Conservation (phyloP, 345 rosid species). For the Iberis pinnata region DNA sequence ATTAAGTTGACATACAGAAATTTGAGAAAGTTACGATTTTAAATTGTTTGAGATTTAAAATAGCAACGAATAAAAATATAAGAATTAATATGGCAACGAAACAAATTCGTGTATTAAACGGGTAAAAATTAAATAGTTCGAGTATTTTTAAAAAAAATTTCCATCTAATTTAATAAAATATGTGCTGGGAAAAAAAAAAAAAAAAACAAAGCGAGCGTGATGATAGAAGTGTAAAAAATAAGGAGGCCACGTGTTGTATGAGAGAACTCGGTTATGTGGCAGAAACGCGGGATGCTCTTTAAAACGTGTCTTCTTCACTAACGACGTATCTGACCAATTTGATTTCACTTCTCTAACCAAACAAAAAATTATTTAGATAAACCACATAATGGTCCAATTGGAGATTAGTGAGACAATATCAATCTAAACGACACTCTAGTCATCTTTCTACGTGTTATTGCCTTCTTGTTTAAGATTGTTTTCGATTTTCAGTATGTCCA, state of each 20-base stretch:
- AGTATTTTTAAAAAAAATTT: too few relatives aligned
- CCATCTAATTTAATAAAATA: too few relatives aligned
- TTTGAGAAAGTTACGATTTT: too few relatives aligned
- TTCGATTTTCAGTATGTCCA: slow-evolving; percentile 13
- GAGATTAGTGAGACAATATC: slow-evolving; percentile 15
- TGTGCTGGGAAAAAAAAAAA: background rate
- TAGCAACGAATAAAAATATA: too few relatives aligned
- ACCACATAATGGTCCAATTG: slow-evolving; percentile 31
- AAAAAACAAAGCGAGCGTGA: slow-evolving; percentile 18
- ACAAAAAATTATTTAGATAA: background rate
- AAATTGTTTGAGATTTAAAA: too few relatives aligned
- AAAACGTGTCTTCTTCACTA: slow-evolving; percentile 35
- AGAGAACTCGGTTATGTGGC: slow-evolving; percentile 21
- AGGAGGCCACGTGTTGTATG: slow-evolving; percentile 24
- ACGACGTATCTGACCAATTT: slow-evolving; percentile 27
- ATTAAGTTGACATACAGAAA: too few relatives aligned
- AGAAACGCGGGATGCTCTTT: slow-evolving; percentile 23
- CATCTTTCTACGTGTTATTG: slow-evolving; percentile 25
- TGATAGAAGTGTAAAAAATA: slow-evolving; percentile 1
- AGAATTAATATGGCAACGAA: too few relatives aligned
- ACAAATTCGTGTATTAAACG: too few relatives aligned
- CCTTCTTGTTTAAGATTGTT: background rate
- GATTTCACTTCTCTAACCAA: slow-evolving; percentile 25
- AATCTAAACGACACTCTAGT: slow-evolving; percentile 19
- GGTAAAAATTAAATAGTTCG: too few relatives aligned